Conservation (phyloP, 306 rosid species). For the Dalbergia oliveri region DNA sequence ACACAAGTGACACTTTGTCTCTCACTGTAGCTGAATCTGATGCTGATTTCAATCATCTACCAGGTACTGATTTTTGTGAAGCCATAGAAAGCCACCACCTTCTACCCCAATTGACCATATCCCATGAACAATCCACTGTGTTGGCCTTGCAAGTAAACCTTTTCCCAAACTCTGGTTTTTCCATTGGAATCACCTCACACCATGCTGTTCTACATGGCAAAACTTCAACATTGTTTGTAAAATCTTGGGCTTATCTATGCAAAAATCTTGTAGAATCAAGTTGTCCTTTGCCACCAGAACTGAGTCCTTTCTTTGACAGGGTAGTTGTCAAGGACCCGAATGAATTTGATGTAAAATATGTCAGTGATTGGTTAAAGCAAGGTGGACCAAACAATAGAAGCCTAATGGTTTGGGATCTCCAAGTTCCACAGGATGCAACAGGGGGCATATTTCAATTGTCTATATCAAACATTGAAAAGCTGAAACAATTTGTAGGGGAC, state of each 20-base stretch:
- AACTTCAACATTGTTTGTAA: slow-evolving; percentile 52
- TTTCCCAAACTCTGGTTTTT: slow-evolving; percentile 58
- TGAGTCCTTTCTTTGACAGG: slow-evolving; percentile 55
- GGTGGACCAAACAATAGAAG: slow-evolving; percentile 62
- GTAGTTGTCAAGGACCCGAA: slow-evolving; percentile 48
- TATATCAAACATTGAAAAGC: slow-evolving; percentile 34
- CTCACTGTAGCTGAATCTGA: slow-evolving; percentile 55
- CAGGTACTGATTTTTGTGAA: slow-evolving; percentile 4
- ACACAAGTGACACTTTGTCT: slow-evolving; percentile 31
- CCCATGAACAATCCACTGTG: slow-evolving; percentile 40
- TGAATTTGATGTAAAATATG: slow-evolving; percentile 18
- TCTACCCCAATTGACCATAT: slow-evolving; percentile 44
- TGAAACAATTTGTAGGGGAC: slow-evolving; percentile 35
- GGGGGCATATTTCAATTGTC: slow-evolving; percentile 51
- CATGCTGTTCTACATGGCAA: slow-evolving; percentile 59
- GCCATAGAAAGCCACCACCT: slow-evolving; percentile 49
- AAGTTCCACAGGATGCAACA: slow-evolving; percentile 20
- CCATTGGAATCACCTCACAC: slow-evolving; percentile 55
- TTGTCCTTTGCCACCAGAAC: slow-evolving; percentile 21
- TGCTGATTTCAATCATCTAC: slow-evolving; percentile 47
- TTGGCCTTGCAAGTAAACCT: slow-evolving; percentile 55
- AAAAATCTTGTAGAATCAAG: not conserved
- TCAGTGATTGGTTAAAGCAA: slow-evolving; percentile 48
- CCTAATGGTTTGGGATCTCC: slow-evolving; percentile 51
- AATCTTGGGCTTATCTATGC: slow-evolving; percentile 69